Evolutionary conservation across 2,329 filamentous ascomycete genomes (phyloP).

Genomic region (Hymenoscyphus albidus): DNA sequence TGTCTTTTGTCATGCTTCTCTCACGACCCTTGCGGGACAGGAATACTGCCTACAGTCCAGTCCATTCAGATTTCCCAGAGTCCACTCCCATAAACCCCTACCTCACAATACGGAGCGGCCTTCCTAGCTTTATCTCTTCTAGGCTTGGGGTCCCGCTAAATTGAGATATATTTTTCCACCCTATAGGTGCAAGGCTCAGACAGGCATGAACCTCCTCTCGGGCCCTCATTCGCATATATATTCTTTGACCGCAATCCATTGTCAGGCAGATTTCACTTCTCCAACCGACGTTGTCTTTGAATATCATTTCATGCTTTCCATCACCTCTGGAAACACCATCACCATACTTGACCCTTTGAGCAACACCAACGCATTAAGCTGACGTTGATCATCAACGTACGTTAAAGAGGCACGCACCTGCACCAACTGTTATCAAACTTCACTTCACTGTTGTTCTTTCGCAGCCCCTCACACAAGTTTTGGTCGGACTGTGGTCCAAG

Average conservation of each 20-base stretch:
- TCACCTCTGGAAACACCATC: slow-evolving; percentile 2
- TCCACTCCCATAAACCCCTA: neutral
- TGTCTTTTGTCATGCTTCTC: slow-evolving; percentile 1
- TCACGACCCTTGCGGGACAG: neutral
- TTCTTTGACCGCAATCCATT: slow-evolving; percentile 7
- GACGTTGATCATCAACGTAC: neutral
- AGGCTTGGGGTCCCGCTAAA: neutral
- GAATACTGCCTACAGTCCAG: neutral
- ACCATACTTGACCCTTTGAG: neutral
- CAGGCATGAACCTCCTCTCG: neutral
- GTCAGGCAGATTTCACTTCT: slow-evolving; percentile 1
- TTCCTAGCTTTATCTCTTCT: neutral
- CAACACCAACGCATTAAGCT: slow-evolving; percentile 5
- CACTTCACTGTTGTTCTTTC: neutral
- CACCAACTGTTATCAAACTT: slow-evolving; percentile 3
- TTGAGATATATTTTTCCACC: neutral
- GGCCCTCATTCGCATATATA: slow-evolving; percentile 6
- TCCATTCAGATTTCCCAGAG: neutral
- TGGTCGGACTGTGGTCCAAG: neutral
- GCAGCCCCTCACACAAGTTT: neutral
- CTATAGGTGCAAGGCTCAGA: slow-evolving; percentile 1
- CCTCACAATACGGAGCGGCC: neutral
- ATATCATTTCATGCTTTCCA: slow-evolving; percentile 17
- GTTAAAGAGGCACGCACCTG: neutral
- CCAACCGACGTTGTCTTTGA: neutral